A percentile compares a stretch with the other conserved stretches of the same genome.
Evolutionary conservation across 2,329 filamentous ascomycete genomes (phyloP).

Genomic region (Hypomyces rosellus): DNA sequence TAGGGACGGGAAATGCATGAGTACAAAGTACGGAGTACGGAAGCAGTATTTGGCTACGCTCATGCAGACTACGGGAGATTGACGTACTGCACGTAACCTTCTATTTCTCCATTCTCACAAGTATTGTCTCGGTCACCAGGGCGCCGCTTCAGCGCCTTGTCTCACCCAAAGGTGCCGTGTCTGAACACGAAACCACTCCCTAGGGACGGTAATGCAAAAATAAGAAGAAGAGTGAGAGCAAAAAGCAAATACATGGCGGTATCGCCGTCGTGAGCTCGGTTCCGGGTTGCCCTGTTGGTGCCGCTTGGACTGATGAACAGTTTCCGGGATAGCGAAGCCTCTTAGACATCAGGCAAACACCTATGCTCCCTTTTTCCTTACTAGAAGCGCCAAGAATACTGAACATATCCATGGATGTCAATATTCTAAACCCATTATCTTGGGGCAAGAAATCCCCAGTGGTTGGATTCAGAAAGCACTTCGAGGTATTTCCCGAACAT

Average conservation of each 20-base stretch:
- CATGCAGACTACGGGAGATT: no score
- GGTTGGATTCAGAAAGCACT: no score
- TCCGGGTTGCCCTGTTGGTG: background rate
- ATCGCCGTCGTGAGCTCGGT: background rate
- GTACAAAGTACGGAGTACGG: no score
- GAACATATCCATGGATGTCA: no score
- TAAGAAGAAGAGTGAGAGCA: background rate
- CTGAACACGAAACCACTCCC: background rate
- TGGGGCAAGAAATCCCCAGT: no score
- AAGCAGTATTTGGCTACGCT: no score
- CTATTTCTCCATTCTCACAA: no score
- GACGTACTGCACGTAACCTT: no score
- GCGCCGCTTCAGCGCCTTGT: background rate
- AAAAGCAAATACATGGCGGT: background rate
- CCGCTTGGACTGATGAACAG: background rate
- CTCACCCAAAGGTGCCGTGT: no score
- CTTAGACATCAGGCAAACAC: background rate
- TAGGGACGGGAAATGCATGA: background rate
- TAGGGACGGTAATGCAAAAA: background rate
- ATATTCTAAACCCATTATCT: no score
- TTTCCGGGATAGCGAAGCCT: background rate
- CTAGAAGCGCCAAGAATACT: background rate
- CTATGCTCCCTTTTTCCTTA: constrained; percentile 2
- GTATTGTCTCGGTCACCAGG: background rate
- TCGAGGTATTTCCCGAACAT: no score